phyloP scores from a whole-genome alignment of 106 monocot genomes.

The Acorus calamus region DNA sequence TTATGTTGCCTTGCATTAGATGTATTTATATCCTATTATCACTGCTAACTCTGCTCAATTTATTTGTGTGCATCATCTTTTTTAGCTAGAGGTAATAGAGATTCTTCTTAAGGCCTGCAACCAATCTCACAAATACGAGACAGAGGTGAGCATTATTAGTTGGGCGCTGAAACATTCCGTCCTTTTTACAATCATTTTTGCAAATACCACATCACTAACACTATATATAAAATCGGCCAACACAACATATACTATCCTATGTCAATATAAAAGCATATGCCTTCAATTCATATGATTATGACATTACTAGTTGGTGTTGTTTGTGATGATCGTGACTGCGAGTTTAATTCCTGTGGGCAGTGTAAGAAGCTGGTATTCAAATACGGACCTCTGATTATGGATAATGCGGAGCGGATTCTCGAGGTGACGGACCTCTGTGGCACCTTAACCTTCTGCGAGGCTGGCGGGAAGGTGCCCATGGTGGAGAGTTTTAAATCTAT shows the following conservation, averaged over 20 bases:
- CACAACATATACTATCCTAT: no score
- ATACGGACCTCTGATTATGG: constrained; percentile 50
- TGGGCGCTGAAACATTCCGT: background rate
- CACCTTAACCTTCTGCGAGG: constrained; percentile 3
- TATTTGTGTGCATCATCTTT: no score
- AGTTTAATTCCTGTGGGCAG: constrained; percentile 12
- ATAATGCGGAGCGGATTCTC: constrained; percentile 51
- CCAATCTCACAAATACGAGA: constrained; percentile 24
- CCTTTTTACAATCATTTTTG: background rate
- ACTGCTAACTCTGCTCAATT: no score
- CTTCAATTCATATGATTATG: background rate
- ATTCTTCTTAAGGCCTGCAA: constrained; percentile 50
- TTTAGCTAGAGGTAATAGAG: constrained; percentile 28
- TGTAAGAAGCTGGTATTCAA: constrained; percentile 65
- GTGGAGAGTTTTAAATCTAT: no score
- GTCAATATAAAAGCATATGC: constrained; percentile 12
- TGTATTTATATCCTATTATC: background rate
- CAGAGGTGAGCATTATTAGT: constrained; percentile 26
- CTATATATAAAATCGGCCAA: background rate
- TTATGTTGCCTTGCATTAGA: background rate
- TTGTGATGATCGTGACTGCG: background rate
- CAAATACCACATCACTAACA: background rate
- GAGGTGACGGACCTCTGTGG: constrained; percentile 53
- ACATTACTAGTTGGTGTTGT: background rate
- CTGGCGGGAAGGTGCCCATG: background rate